phyloP scores from a whole-genome alignment of 2,329 filamentous ascomycete genomes.

The Mollisiaceae sp. region DNA sequence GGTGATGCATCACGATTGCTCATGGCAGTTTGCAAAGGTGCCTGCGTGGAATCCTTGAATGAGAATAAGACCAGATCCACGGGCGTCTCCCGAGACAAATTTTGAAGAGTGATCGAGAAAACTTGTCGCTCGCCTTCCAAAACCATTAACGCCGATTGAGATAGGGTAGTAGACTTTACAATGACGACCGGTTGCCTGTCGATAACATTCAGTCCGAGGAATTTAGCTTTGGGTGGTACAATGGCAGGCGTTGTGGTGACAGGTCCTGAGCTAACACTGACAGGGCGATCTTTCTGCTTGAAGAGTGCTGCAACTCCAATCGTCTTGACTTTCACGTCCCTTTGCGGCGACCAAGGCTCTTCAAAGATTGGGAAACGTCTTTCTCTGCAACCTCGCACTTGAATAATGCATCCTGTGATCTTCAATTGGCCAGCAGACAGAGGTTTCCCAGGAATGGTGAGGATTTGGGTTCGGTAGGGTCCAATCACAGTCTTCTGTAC shows the following conservation, averaged over 20 bases:
- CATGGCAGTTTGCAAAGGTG: constrained; percentile 75
- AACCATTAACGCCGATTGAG: constrained; percentile 88
- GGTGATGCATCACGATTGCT: constrained; percentile 77
- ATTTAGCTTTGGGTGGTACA: constrained; percentile 52
- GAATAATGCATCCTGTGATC: constrained; percentile 79
- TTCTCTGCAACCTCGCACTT: constrained; percentile 80
- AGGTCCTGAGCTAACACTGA: constrained; percentile 40
- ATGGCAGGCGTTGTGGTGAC: constrained; percentile 48
- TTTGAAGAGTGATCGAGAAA: constrained; percentile 82
- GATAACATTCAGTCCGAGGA: constrained; percentile 74
- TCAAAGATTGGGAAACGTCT: constrained; percentile 84
- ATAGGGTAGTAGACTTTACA: constrained; percentile 76
- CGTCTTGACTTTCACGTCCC: constrained; percentile 75
- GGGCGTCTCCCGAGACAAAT: constrained; percentile 71
- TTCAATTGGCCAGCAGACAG: constrained; percentile 69
- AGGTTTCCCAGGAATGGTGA: constrained; percentile 73
- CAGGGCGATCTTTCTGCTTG: constrained; percentile 39
- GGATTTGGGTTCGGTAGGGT: constrained; percentile 80
- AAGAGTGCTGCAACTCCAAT: constrained; percentile 64
- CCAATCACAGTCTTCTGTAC: constrained; percentile 72
- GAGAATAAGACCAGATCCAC: constrained; percentile 87
- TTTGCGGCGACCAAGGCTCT: constrained; percentile 73
- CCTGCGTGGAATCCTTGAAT: constrained; percentile 86
- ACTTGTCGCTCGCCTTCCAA: constrained; percentile 83
- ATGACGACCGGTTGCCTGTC: constrained; percentile 77